Evolutionary conservation across 2,329 filamentous ascomycete genomes (phyloP).

Genomic region (Arthrobotrys musiformis): DNA sequence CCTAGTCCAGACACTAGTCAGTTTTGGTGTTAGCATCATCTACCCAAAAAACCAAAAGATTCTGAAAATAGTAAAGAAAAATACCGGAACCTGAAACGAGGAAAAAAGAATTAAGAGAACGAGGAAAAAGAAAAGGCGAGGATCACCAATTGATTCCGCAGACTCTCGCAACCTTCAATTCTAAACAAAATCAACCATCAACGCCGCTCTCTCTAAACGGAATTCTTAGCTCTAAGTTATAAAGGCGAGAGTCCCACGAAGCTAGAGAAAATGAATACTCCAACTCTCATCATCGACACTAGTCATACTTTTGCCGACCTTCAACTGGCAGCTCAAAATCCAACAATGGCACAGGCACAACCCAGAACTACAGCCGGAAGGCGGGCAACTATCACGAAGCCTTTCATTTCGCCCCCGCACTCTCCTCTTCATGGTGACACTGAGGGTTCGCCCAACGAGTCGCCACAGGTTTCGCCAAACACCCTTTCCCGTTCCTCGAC

Average conservation of each 20-base stretch:
- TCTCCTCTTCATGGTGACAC: slow-evolving; percentile 48
- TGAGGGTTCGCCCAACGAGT: slow-evolving; percentile 39
- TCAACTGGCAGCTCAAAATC: slow-evolving; percentile 17
- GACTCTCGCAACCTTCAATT: slow-evolving; percentile 44
- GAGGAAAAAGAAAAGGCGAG: slow-evolving; percentile 41
- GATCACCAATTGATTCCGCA: slow-evolving; percentile 44
- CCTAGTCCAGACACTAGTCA: slow-evolving; percentile 12
- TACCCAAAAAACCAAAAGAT: slow-evolving; percentile 23
- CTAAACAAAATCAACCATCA: slow-evolving; percentile 35
- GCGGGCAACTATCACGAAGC: slow-evolving; percentile 37
- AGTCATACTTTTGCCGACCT: slow-evolving; percentile 46
- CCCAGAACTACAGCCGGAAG: slow-evolving; percentile 8
- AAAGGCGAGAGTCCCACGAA: slow-evolving; percentile 40
- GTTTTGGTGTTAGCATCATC: slow-evolving; percentile 24
- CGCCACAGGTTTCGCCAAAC: slow-evolving; percentile 43
- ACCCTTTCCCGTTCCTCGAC: slow-evolving; percentile 40
- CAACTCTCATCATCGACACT: slow-evolving; percentile 53
- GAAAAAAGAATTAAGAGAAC: slow-evolving; percentile 19
- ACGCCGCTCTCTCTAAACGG: slow-evolving; percentile 1
- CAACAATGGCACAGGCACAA: slow-evolving; percentile 44
- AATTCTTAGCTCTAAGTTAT: slow-evolving; percentile 33
- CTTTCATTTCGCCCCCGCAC: slow-evolving; percentile 55
- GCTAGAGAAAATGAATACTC: slow-evolving; percentile 53
- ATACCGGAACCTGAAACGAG: slow-evolving; percentile 37
- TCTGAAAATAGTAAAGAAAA: slow-evolving; percentile 47